phyloP scores from a whole-genome alignment of 768 basidiomycete genomes.

The Calocybe indica region DNA sequence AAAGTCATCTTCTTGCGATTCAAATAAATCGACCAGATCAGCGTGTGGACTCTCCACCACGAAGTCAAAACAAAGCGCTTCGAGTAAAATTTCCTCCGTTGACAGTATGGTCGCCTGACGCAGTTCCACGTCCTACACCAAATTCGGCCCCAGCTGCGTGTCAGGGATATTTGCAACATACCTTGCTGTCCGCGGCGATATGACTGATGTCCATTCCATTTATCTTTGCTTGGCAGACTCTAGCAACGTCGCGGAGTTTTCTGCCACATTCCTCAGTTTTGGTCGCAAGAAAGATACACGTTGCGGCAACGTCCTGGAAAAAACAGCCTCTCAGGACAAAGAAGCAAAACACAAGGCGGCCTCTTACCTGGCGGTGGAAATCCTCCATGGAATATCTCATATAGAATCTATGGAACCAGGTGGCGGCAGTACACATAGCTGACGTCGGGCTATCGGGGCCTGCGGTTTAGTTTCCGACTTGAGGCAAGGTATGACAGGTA shows the following conservation, averaged over 20 bases:
- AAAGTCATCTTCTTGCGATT: conserved; percentile 39
- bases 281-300: conserved; percentile 86
- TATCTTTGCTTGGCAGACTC: conserved; percentile 67
- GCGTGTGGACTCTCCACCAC: conserved; percentile 73
- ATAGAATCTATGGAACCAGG: conserved; percentile 89
- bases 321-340: conserved; percentile 8
- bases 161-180: conserved; percentile 21
- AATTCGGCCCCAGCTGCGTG: conserved; percentile 3
- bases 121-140: conserved; percentile 64
- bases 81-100: conserved; percentile 74
- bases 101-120: conserved; percentile 63
- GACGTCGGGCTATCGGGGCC: conserved; percentile 55
- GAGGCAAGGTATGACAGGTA: conserved; percentile 14
- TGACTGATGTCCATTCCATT: conserved; percentile 46
- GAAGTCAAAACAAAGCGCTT: conserved; percentile 84
- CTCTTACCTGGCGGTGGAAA: conserved; percentile 67
- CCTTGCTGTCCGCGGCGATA: conserved; percentile 62
- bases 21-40: conserved; percentile 68
- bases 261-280: conserved; percentile 88
- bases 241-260: conserved; percentile 81
- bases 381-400: conserved; percentile 84
- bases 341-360: conserved; percentile 3
- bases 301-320: conserved; percentile 71
- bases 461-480: conserved; percentile 7
- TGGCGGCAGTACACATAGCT: conserved; percentile 81